Evolutionary conservation across 2,329 filamentous ascomycete species (phyloP), one percentile per base, ranked within the genome.

Genomic region (Xylariomycetidae sp.): DNA sequence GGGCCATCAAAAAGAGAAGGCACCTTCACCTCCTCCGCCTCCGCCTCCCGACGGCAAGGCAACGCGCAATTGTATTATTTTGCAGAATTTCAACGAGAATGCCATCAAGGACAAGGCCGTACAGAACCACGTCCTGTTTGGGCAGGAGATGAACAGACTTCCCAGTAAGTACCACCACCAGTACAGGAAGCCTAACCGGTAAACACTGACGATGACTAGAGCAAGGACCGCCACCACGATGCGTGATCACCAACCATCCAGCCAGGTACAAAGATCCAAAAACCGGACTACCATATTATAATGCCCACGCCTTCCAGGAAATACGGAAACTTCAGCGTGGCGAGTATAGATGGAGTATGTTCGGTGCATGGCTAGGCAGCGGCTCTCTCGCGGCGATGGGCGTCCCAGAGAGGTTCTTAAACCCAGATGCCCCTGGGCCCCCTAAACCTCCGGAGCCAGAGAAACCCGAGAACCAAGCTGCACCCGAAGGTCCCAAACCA

Each of bases 251-350:
- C 1, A 83, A 82, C 50, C 75, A 81, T 33, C 76, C 81, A 4
- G 92, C 90, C 10, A 78, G 78, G 34, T 96, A 93, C 59, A 76
- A 80, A 16, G 92, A 98, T 57, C 86, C 88, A 0, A 74, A 76
- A 46, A 96, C 90, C 0, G 85, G 85, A 0, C 70, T 96, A 12
- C 77, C 81, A 1, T 98, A 90, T 60, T 74, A 77, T 43, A 90
- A 90, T 54, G 67, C 77, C 26, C 75, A 81, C 42, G 89, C 88
- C 0, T 95, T 88, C 61, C 78, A 78, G 48, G 80, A 93, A 57
- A 82, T 96, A 28, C 82, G 85, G 50, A 76, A 81, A 35, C 70
- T 94, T 10, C 63, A 76, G 32, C 73, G 68, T 2, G 83, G 86
- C 26, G 79, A 85, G 27, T 89, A 88, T 57, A 76, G 76, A 37